These are phyloP conservation scores for Tinospora cordifolia DNA, from an alignment of 164 flowering plant species.

Conservation along the genomic window DNA sequence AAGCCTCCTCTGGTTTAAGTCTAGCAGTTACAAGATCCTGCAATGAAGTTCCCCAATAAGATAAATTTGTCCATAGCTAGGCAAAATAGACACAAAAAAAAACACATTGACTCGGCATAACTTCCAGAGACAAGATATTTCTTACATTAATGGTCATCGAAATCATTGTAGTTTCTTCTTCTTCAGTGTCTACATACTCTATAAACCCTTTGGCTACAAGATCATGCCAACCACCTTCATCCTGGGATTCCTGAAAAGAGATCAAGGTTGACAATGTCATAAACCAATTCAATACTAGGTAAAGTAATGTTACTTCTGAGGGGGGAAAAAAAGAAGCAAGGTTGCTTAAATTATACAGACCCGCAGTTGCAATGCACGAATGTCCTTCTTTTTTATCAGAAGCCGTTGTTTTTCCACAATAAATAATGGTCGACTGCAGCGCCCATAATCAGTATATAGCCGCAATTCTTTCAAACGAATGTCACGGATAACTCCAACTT, in stretches of 20 bases:
- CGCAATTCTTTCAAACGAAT: constrained; percentile 81
- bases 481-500: constrained; percentile 96
- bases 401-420: constrained; percentile 90
- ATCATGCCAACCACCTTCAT: constrained; percentile 93
- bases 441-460: constrained; percentile 95
- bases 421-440: constrained; percentile 97
- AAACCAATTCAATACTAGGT: background rate
- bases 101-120: background rate
- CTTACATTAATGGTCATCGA: constrained; percentile 85
- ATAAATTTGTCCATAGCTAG: background rate
- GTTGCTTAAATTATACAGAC: constrained; percentile 30
- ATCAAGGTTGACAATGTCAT: constrained; percentile 1
- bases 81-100: background rate
- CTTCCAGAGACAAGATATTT: background rate
- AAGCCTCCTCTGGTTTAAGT: constrained; percentile 70
- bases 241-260: constrained; percentile 57
- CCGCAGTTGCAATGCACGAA: constrained; percentile 72
- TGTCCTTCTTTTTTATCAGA: constrained; percentile 82
- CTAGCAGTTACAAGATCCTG: constrained; percentile 83
- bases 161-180: constrained; percentile 98
- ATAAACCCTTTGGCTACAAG: constrained; percentile 87
- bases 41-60: background rate
- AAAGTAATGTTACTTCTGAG: background rate
- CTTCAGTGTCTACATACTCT: constrained; percentile 93
- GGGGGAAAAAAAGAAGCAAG: background rate